Base-by-base conservation (phyloP, 2,329 filamentous ascomycete species). In the Fusarium sp. region DNA sequence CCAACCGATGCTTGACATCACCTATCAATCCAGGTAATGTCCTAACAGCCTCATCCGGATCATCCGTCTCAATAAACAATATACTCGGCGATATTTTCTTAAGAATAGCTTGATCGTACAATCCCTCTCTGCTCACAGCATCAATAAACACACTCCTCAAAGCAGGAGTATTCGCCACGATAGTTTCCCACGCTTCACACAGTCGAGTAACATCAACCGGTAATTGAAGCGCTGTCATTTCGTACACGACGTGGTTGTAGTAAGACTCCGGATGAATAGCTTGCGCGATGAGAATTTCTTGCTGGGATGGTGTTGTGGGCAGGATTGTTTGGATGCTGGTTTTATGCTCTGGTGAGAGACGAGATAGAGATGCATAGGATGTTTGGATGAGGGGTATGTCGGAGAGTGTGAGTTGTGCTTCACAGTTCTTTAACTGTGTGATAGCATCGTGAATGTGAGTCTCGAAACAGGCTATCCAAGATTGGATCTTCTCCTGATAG, bases 81-180 rank as follows among this genome's bases (percentile, higher is more conserved):
- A 87, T 87, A 37, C 79, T 81, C 1, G 86, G 84, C 0, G 84
- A 86, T 18, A 81, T 79, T 48, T 79, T 81, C 11, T 80, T 80
- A 4, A 88, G 74, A 8, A 88, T 77, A 13, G 87, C 79, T 69
- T 83, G 84, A 60, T 87, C 84, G 60, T 83, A 87, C 0, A 87
- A 75, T 0, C 84, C 83, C 8, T 83, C 80, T 40, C 82, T 80
- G 13, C 83, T 82, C 14, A 85, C 78, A 34, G 84, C 85, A 47
- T 86, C 84, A 45, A 82, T 83, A 61, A 88, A 88, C 20, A 87
- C 78, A 5, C 85, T 87, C 42, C 85, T 76, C 42, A 88, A 70
- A 3, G 83, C 80, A 0, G 82, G 74, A 49, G 87, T 83, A 49
- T 79, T 79, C n/a, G 79, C 75, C 0, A 83, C 82, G 1, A 87